Percentiles rank a stretch among this genome's conserved stretches.
These are phyloP conservation scores for Komagataea norvegica DNA, from an alignment of 1,139 yeast species.

Conservation along the genomic window DNA sequence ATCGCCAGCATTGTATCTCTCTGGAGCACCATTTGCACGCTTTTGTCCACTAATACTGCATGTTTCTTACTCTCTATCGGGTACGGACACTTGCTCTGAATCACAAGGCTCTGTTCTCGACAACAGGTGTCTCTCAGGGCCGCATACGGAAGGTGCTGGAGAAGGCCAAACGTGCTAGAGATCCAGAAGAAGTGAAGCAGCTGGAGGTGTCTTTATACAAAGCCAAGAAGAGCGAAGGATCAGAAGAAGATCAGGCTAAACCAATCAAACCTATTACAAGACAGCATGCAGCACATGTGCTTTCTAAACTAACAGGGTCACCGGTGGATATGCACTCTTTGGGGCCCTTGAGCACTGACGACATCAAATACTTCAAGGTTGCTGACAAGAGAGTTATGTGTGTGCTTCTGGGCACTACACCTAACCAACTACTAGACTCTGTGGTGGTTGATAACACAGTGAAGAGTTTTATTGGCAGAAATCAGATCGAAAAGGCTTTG, in stretches of 20 bases:
- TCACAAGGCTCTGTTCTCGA: constrained; percentile 4
- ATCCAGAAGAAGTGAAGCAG: constrained; percentile 7
- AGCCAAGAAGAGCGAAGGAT: not conserved
- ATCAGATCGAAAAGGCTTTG: constrained; percentile 48
- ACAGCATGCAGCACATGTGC: constrained; percentile 24
- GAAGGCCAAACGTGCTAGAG: constrained; percentile 3
- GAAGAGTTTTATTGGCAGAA: constrained; percentile 43
- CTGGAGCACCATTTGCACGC: too few species aligned
- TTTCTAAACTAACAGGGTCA: constrained; percentile 17
- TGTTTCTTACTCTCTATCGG: not conserved
- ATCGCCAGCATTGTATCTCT: too few species aligned
- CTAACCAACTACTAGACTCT: constrained; percentile 52
- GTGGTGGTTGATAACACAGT: constrained; percentile 50
- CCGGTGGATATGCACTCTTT: constrained; percentile 24
- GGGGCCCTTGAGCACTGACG: constrained; percentile 33
- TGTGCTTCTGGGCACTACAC: constrained; percentile 53
- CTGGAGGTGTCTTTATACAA: constrained; percentile 7
- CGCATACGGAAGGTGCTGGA: constrained; percentile 7
- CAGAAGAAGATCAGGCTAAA: not conserved
- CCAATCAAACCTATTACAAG: constrained; percentile 13
- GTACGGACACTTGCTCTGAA: not conserved
- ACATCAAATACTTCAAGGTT: constrained; percentile 29
- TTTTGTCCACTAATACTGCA: not conserved
- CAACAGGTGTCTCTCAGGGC: constrained; percentile 2
- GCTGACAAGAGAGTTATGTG: constrained; percentile 43